These are phyloP conservation scores for Akanthomyces lecanii DNA, from an alignment of 2,329 filamentous ascomycete genomes.

Conservation along the genomic window DNA sequence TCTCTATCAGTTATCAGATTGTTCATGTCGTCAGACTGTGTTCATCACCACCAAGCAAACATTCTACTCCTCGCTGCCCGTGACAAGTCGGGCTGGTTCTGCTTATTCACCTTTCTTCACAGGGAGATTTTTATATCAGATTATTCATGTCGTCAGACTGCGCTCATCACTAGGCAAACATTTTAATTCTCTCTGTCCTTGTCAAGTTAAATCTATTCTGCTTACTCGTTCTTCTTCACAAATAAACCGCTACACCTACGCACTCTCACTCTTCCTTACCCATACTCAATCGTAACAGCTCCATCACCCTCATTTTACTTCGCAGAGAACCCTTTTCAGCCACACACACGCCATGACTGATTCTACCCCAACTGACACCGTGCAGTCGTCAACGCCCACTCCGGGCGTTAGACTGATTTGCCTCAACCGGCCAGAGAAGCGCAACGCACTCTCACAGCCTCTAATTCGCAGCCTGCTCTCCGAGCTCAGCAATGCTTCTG, in stretches of 20 bases:
- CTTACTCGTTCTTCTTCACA: too few species aligned
- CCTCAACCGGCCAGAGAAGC: constrained; percentile 49
- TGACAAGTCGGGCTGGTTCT: background rate
- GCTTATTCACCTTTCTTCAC: background rate
- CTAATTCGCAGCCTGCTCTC: constrained; percentile 41
- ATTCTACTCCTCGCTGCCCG: background rate
- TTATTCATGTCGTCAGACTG: background rate
- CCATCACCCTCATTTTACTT: too few species aligned
- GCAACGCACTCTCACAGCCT: constrained; percentile 51
- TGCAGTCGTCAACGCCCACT: constrained; percentile 24
- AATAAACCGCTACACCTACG: too few species aligned
- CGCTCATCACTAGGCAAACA: background rate
- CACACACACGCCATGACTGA: background rate
- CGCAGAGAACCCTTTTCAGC: too few species aligned
- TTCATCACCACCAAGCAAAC: background rate
- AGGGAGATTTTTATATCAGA: background rate
- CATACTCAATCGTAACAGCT: too few species aligned
- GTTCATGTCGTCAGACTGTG: background rate
- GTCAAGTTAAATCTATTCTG: too few species aligned
- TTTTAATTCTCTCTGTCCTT: background rate
- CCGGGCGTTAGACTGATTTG: constrained; percentile 41
- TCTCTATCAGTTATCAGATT: background rate
- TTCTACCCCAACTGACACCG: background rate
- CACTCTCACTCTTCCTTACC: too few species aligned
- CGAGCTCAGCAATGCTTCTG: constrained; percentile 21